phyloP scores from a whole-genome alignment of 345 rosid genomes.

The Chamaenerion angustifolium region DNA sequence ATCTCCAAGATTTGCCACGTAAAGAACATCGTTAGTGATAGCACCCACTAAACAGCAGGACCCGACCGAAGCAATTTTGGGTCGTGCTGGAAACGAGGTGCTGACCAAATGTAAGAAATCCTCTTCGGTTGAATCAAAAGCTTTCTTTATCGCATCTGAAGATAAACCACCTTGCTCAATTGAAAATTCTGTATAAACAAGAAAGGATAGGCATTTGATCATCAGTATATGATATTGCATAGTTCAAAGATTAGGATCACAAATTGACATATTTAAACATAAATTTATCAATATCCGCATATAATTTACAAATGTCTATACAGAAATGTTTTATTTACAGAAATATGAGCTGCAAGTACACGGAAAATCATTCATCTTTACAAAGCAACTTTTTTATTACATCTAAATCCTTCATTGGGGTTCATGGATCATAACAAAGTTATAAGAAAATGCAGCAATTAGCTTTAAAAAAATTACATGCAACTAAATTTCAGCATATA shows the following conservation, averaged over 20 bases:
- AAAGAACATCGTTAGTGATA: slow-evolving; percentile 49
- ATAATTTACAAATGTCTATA: not conserved
- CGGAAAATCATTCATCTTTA: not conserved
- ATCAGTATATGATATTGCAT: not conserved
- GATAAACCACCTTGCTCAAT: slow-evolving; percentile 81
- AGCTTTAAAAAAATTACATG: too few species aligned
- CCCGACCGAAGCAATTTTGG: slow-evolving; percentile 87
- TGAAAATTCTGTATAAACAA: slow-evolving; percentile 40
- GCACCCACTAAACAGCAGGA: slow-evolving; percentile 95
- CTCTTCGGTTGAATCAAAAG: slow-evolving; percentile 83
- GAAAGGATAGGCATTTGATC: not conserved
- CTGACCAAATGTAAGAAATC: slow-evolving; percentile 72
- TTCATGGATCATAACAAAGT: too few species aligned
- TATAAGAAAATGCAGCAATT: too few species aligned
- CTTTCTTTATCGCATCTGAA: slow-evolving; percentile 61
- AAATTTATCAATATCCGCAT: not conserved
- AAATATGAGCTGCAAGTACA: not conserved
- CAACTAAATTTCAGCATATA: too few species aligned
- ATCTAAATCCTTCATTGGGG: too few species aligned
- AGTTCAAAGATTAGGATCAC: not conserved
- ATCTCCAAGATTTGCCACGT: slow-evolving; percentile 91
- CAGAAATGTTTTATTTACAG: not conserved
- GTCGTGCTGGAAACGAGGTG: slow-evolving; percentile 44
- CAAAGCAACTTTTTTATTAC: too few species aligned
- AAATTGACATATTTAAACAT: not conserved